Evolutionary conservation across 2,329 filamentous ascomycete genomes (phyloP).

Genomic region (Colletotrichum tanaceti): DNA sequence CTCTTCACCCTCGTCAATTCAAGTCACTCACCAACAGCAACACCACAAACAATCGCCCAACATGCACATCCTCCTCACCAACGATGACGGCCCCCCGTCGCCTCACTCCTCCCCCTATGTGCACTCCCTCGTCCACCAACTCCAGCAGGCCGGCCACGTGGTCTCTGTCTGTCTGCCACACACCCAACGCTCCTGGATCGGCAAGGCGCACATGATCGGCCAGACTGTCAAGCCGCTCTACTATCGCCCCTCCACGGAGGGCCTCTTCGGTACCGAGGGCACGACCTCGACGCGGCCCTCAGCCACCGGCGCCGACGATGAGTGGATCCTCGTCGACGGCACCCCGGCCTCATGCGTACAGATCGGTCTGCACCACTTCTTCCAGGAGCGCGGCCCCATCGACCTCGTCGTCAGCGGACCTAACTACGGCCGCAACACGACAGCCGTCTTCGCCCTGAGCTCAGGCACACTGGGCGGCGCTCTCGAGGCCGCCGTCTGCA

Average conservation of each 20-base stretch:
- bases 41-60: slow-evolving; percentile 40
- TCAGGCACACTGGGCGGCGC: slow-evolving; percentile 83
- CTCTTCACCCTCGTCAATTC: background rate
- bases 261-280: slow-evolving; percentile 65
- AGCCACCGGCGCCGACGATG: slow-evolving; percentile 67
- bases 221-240: slow-evolving; percentile 86
- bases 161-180: slow-evolving; percentile 93
- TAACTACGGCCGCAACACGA: slow-evolving; percentile 87
- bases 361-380: slow-evolving; percentile 85
- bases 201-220: slow-evolving; percentile 96
- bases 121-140: slow-evolving; percentile 76
- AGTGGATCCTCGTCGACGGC: slow-evolving; percentile 85
- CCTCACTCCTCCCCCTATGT: slow-evolving; percentile 83
- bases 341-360: slow-evolving; percentile 85
- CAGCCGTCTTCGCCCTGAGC: slow-evolving; percentile 80
- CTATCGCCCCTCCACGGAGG: slow-evolving; percentile 71
- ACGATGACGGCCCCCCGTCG: slow-evolving; percentile 85
- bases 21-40: background rate
- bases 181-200: slow-evolving; percentile 96
- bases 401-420: slow-evolving; percentile 84
- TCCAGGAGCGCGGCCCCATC: slow-evolving; percentile 75
- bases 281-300: slow-evolving; percentile 70
- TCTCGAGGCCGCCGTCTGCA: slow-evolving; percentile 80
- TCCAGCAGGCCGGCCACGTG: slow-evolving; percentile 81
- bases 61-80: slow-evolving; percentile 76